Percentiles rank a stretch among this genome's conserved stretches.
Evolutionary conservation across 1,284 basidiomycete species (phyloP).

Genomic region (Cutaneotrichosporon sp.): DNA sequence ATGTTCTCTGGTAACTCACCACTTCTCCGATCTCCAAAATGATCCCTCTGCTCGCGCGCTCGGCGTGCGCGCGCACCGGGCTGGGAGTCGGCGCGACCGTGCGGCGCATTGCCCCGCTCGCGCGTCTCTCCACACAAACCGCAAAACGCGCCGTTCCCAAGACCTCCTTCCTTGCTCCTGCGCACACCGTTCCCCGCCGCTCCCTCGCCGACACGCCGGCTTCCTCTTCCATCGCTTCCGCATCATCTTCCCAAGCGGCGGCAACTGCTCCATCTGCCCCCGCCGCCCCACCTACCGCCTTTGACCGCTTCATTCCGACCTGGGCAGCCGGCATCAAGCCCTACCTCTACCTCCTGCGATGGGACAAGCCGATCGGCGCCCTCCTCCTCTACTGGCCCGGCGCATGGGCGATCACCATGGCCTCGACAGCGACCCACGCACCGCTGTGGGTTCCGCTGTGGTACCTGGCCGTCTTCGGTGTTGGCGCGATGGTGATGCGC

Average conservation of each 20-base stretch:
- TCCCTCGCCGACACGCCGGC: conserved; percentile 2
- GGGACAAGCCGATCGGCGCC: conserved; percentile 95
- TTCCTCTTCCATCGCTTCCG: conserved; percentile 2
- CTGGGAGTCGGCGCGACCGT: conserved; percentile 4
- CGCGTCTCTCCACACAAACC: background rate
- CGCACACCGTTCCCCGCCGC: background rate
- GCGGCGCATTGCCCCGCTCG: background rate
- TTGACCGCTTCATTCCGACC: conserved; percentile 37
- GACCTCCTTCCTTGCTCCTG: background rate
- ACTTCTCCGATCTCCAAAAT: conserved; percentile 1
- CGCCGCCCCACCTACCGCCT: conserved; percentile 13
- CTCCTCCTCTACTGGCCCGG: conserved; percentile 91
- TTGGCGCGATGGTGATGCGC: conserved; percentile 92
- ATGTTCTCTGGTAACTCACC: background rate
- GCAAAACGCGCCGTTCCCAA: background rate
- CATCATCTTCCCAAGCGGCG: background rate
- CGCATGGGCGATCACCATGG: conserved; percentile 96
- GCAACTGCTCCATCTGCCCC: background rate
- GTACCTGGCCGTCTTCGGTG: conserved; percentile 79
- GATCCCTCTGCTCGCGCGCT: conserved; percentile 23
- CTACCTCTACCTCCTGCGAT: conserved; percentile 79
- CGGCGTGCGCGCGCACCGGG: conserved; percentile 26
- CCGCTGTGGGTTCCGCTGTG: conserved; percentile 68
- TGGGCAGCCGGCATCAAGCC: conserved; percentile 56
- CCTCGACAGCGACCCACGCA: conserved; percentile 69